A percentile compares a stretch with the other conserved stretches of the same genome.
Evolutionary conservation across 2,329 filamentous ascomycete genomes (phyloP).

Genomic region (Purpureocillium lavendulum): DNA sequence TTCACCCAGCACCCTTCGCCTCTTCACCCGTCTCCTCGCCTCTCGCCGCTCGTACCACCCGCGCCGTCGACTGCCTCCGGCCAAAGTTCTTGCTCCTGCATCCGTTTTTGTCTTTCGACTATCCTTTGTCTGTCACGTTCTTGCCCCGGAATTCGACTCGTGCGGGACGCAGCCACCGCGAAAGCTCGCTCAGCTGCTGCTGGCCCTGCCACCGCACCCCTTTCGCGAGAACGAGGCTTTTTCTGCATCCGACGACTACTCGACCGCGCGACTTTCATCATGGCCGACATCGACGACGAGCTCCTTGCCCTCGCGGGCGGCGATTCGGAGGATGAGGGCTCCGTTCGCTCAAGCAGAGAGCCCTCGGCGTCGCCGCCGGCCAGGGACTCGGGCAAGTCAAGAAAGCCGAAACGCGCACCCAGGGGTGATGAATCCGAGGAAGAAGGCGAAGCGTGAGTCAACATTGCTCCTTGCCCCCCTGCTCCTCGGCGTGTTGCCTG

Average conservation of each 20-base stretch:
- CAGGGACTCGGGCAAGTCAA: constrained; percentile 24
- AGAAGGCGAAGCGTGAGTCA: constrained; percentile 45
- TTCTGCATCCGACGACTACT: constrained; percentile 2
- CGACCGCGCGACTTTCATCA: constrained; percentile 28
- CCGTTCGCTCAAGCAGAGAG: constrained; percentile 44
- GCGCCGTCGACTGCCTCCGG: too few species aligned
- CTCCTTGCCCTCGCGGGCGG: constrained; percentile 87
- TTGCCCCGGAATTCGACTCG: too few species aligned
- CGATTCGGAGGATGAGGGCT: constrained; percentile 52
- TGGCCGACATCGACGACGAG: constrained; percentile 90
- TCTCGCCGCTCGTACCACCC: too few species aligned
- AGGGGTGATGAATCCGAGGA: constrained; percentile 44
- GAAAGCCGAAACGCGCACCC: constrained; percentile 41
- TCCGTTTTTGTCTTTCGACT: background rate
- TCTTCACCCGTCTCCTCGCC: too few species aligned
- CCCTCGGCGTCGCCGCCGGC: constrained; percentile 44
- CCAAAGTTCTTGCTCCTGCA: too few species aligned
- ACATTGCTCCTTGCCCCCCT: background rate
- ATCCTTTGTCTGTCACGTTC: background rate
- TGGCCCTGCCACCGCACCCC: too few species aligned
- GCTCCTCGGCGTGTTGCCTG: too few species aligned
- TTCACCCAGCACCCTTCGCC: too few species aligned
- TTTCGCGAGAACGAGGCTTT: too few species aligned
- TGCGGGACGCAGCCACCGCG: too few species aligned
- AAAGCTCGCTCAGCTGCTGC: too few species aligned